Evolutionary conservation across 2,329 filamentous ascomycete species (phyloP), one percentile per base, ranked within the genome.

Genomic region (Westerdykella ornata): DNA sequence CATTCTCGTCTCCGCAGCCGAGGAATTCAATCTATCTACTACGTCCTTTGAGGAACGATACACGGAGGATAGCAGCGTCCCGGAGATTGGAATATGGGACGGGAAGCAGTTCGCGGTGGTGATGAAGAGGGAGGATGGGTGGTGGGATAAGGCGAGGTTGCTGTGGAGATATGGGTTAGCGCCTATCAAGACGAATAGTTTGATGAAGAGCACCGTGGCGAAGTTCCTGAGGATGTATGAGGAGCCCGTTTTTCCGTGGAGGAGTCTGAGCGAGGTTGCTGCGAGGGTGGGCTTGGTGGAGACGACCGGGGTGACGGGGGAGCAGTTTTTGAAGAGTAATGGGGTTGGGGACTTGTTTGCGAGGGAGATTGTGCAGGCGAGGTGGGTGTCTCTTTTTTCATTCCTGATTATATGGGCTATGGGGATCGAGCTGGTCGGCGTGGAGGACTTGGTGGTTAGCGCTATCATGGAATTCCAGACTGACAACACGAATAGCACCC

Each of bases 121-220:
- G 3, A 73, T 84, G 36, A 70, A 77, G 36, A 73, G 77, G 5
- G 73, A 73, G 4, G 71, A 77, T 46, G 75, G 74, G 44, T 95
- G 87, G 84, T 92, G 86, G 84, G 85, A 88, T 44, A 74, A 81
- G 18, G 80, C 77, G 12, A 89, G 86, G 63, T 66, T 96, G 35
- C 70, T 92, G 32, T 94, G 86, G 86, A 81, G 80, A 57, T 97
- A 97, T 60, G 89, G 90, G 3, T 68, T 81, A 28, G 81, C 86
- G 15, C 89, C 90, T 0, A 77, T 89, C 45, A 77, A 77, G 43
- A 84, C 86, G 0, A 76, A 85, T 53, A 77, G 75, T 18, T 68
- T 95, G 42, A 85, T 92, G 71, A 80, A 85, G 60, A 66, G 66
- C 1, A 84, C 82, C 0, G 75, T 95, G 11, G 76, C 69, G 19